Base-by-base conservation (phyloP, 305 asterid species). In the Ruellia speciosa region DNA sequence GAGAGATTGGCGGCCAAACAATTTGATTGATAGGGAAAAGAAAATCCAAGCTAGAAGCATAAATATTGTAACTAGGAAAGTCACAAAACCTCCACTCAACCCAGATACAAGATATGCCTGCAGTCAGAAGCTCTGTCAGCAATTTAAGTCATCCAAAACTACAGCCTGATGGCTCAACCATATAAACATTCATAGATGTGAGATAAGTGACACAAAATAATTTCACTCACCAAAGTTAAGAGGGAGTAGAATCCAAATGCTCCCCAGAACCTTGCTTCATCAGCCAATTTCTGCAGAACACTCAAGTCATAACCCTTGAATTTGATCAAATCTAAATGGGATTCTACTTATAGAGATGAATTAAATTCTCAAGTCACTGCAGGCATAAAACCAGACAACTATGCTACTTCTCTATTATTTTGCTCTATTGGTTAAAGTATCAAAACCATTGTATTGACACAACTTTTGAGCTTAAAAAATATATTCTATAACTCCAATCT, bases 181-280 rank as follows among this genome's bases (percentile, higher is more conserved):
- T 47, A 34, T 35, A 64, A 16, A 60, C 41, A 51, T 24, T 52
- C 59, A 60, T 54, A 33, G 17, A 40, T 5, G 49, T 13, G 14
- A 43, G 15, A 7, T 43, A 1, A 43, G 57, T 54, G 54, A 64
- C 54, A 48, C 52, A 5, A 58, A 71, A 53, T 35, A 40, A 35
- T 40, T 66, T 66, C 51, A 75, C 88, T 40, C 47, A 93, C 99
- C 96, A 84, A 52, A 50, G 95, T 88, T 43, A 86, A 71, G 63
- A 88, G 66, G 56, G 94, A 77, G 72, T 86, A 86, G 72, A 93
- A 74, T 59, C 99, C 99, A 79, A 88, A 93, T 57, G 99, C 99
- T 68, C 99, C 99, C 97, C 97, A 93, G 74, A 88, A 82, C 79
- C 83, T 74, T 71, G 97, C 96, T 83, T 88, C 96, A 66, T 67